Evolutionary conservation across 345 rosid genomes (phyloP).

Genomic region (Eucalyptus microcorys): DNA sequence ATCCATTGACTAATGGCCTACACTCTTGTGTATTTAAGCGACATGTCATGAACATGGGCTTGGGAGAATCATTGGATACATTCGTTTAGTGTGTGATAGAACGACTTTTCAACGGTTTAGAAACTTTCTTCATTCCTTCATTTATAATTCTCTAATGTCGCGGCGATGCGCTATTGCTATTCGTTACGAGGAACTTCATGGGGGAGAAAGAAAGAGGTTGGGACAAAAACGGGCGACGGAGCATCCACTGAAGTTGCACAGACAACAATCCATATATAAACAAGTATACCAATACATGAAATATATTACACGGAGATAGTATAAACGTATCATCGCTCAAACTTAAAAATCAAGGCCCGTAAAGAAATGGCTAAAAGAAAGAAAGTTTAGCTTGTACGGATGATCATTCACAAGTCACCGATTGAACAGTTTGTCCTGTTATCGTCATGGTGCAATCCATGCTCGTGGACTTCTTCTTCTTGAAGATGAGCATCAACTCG

Average conservation of each 20-base stretch:
- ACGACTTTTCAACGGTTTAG: neutral
- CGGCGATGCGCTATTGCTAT: neutral
- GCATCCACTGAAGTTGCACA: neutral
- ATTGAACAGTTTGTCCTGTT: neutral
- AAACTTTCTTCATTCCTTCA: neutral
- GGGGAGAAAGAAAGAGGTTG: neutral
- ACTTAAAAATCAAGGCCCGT: neutral
- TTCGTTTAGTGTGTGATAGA: no score
- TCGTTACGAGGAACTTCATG: neutral
- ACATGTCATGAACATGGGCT: no score
- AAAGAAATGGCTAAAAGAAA: neutral
- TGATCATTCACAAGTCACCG: neutral
- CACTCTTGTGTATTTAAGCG: no score
- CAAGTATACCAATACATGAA: neutral
- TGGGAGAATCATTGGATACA: no score
- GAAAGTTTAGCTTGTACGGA: neutral
- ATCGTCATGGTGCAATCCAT: conserved; percentile 3
- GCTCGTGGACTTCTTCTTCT: conserved; percentile 7
- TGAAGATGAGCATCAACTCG: conserved; percentile 1
- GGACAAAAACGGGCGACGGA: neutral
- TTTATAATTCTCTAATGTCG: neutral
- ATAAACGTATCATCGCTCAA: neutral
- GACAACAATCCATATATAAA: neutral
- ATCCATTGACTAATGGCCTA: no score
- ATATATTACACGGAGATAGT: neutral